A percentile compares a stretch with the other conserved stretches of the same genome.
Conservation (phyloP, 495 filamentous ascomycete genomes). For the Aspergillus nanangensis region DNA sequence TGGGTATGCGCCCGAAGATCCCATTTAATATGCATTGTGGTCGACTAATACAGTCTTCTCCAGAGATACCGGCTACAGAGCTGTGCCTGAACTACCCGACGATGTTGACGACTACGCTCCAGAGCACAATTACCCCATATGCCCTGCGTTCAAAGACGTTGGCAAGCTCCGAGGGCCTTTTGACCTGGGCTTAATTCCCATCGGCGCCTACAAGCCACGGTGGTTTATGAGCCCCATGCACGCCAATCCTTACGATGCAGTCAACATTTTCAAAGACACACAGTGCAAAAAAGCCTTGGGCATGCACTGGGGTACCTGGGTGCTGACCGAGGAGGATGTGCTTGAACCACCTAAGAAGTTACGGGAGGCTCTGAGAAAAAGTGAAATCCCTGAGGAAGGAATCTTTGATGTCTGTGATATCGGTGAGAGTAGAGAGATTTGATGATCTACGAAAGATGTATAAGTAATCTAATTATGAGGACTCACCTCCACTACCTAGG, state of each 20-base stretch:
- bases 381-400: slow-evolving; percentile 66
- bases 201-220: slow-evolving; percentile 86
- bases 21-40: too few relatives aligned
- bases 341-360: slow-evolving; percentile 77
- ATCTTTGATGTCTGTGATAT: slow-evolving; percentile 87
- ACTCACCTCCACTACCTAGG: too few relatives aligned
- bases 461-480: too few relatives aligned
- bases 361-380: slow-evolving; percentile 67
- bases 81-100: slow-evolving; percentile 65
- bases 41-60: too few relatives aligned
- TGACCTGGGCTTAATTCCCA: slow-evolving; percentile 90
- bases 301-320: slow-evolving; percentile 96
- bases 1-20: slow-evolving; percentile 31
- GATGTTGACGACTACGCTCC: slow-evolving; percentile 68
- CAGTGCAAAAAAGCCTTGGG: slow-evolving; percentile 77
- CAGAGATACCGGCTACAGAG: slow-evolving; percentile 83
- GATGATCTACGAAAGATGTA: too few relatives aligned
- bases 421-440: slow-evolving; percentile 83
- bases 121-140: slow-evolving; percentile 66
- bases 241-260: slow-evolving; percentile 81
- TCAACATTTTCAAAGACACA: slow-evolving; percentile 88
- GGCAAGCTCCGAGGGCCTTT: slow-evolving; percentile 80
- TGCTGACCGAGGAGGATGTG: slow-evolving; percentile 80
- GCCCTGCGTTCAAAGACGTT: slow-evolving; percentile 85
- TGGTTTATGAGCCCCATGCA: slow-evolving; percentile 75